phyloP scores from a whole-genome alignment of 176 grass and related monocot species.

The Cocos nucifera region DNA sequence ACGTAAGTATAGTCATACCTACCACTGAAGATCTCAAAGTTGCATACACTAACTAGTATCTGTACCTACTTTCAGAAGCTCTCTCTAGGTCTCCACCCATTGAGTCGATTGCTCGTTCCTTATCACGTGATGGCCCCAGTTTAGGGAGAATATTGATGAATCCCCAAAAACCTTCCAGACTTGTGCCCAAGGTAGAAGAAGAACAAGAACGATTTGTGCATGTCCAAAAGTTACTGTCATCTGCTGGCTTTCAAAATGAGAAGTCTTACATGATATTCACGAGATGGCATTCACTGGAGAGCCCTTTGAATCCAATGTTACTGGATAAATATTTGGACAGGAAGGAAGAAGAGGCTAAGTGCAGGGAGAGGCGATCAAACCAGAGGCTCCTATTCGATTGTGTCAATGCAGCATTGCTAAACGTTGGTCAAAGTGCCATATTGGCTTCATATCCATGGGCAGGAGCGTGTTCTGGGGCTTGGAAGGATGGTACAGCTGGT shows the following conservation, averaged over 20 bases:
- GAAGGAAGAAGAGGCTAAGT: constrained; percentile 29
- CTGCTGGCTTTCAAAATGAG: constrained; percentile 38
- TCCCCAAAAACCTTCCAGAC: constrained; percentile 57
- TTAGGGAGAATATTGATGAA: constrained; percentile 54
- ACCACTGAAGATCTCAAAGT: constrained; percentile 10
- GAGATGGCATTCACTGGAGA: constrained; percentile 31
- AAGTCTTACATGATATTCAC: background rate
- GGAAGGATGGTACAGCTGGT: constrained; percentile 13
- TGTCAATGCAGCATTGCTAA: constrained; percentile 56
- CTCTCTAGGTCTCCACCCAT: constrained; percentile 70
- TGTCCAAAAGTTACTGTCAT: constrained; percentile 53
- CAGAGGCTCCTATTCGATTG: constrained; percentile 66
- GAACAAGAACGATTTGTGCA: constrained; percentile 57
- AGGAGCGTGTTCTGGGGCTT: constrained; percentile 4
- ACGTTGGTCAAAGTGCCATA: constrained; percentile 35
- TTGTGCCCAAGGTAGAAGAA: constrained; percentile 81
- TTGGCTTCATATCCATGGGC: constrained; percentile 51
- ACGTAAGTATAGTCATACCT: constrained; percentile 44
- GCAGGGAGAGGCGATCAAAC: constrained; percentile 24
- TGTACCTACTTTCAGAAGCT: constrained; percentile 41
- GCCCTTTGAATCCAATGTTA: constrained; percentile 44
- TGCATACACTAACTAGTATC: constrained; percentile 15
- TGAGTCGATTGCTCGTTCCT: constrained; percentile 62
- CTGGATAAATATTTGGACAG: constrained; percentile 36
- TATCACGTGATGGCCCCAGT: constrained; percentile 44